Base-by-base conservation (phyloP, 2,329 filamentous ascomycete species). In the Alternaria brassicicola region DNA sequence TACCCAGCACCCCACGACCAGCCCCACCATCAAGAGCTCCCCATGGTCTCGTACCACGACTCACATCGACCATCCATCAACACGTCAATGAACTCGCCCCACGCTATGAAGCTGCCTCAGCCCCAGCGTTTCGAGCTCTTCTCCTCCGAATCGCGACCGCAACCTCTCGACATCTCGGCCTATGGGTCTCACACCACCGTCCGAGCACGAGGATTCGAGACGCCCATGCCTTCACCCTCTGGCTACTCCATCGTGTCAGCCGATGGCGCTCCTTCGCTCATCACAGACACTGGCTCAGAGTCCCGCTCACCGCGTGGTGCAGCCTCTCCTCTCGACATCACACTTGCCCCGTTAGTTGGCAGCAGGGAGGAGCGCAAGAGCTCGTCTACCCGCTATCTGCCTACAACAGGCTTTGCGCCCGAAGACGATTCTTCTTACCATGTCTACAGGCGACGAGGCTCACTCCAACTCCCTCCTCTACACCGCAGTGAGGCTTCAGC, bases 221-320 rank as follows among this genome's bases (percentile, higher is more conserved):
- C 82, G 9, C 83, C 88, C 33, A 82, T 89, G 66, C 86, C 85
- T 39, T 90, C 88, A 8, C 88, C 88, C 13, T 82, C 80, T 15
- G 82, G 85, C 50, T 85, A 83, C 65, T 89, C 87, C 2, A 86
- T 88, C 52, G 82, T 84, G 36, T 91, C 89, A 2, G 79, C 84
- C 15, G 88, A 89, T 42, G 81, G 82, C 28, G 86, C 88, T 4
- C 89, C 89, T 6, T 90, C 89, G 1, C 82, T 92, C 62, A 82
- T 91, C 48, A 92, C 90, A 0, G 91, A 95, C 73, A 78, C 73
- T 47, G 81, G 80, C 19, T 82, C 80, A 25, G 76, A 80, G 60
- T 78, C 80, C 3, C 76, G 81, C 47, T 83, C 81, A 45, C 80
- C 81, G 21, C 77, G 78, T 50, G 76, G 78, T 53, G 78, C 78